Conservation (phyloP, 257 asterid genomes). For the Handroanthus guayacan region DNA sequence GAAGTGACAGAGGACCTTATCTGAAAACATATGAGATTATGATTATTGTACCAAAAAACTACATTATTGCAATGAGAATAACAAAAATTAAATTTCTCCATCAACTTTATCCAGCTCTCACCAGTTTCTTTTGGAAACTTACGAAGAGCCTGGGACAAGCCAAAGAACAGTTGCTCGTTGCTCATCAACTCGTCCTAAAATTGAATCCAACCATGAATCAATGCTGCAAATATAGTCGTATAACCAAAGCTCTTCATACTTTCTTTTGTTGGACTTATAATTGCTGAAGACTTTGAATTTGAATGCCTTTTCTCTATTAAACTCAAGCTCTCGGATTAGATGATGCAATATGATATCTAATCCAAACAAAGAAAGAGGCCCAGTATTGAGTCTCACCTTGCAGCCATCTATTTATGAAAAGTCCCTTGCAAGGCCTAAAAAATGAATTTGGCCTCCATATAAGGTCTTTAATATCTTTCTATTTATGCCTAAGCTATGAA, state of each 20-base stretch:
- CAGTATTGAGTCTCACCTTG: constrained; percentile 10
- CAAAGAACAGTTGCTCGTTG: constrained; percentile 94
- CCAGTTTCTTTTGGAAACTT: constrained; percentile 98
- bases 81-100: constrained; percentile 21
- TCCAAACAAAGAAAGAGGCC: constrained; percentile 16
- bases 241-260: constrained; percentile 3
- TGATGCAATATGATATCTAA: constrained; percentile 1
- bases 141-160: constrained; percentile 97
- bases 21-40: constrained; percentile 52
- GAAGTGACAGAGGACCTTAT: constrained; percentile 97
- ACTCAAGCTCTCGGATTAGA: background rate
- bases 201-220: constrained; percentile 24
- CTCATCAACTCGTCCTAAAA: constrained; percentile 95
- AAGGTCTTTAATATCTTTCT: background rate
- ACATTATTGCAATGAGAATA: constrained; percentile 22
- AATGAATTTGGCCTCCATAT: constrained; percentile 1
- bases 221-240: constrained; percentile 27
- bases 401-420: constrained; percentile 28
- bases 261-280: constrained; percentile 18
- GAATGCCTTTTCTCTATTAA: background rate
- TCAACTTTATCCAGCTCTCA: constrained; percentile 35
- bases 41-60: constrained; percentile 32
- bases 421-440: constrained; percentile 11
- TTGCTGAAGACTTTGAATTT: constrained; percentile 13
- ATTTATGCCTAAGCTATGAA: background rate